Evolutionary conservation across 148 eudicot species (phyloP).

Genomic region (Amaranthus palmeri): DNA sequence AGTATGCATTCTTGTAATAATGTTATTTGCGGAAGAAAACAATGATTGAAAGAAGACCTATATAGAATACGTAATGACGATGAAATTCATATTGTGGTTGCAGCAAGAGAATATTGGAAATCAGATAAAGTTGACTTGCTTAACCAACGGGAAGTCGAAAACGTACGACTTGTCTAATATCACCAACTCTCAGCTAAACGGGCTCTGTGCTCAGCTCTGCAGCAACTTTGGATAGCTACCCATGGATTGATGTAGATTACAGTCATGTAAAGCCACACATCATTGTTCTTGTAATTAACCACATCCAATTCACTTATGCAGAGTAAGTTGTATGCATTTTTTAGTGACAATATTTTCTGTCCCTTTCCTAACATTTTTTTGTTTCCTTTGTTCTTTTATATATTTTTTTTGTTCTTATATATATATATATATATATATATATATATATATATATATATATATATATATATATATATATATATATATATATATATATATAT

Average conservation of each 20-base stretch:
- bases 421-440: too few relatives aligned
- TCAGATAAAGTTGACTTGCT: constrained; percentile 65
- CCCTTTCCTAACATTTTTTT: too few relatives aligned
- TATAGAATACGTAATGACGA: background rate
- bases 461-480: too few relatives aligned
- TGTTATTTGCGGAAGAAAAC: background rate
- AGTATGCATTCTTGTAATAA: too few relatives aligned
- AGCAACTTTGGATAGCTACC: constrained; percentile 10
- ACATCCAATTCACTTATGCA: too few relatives aligned
- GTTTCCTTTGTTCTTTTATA: too few relatives aligned
- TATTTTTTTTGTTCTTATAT: too few relatives aligned
- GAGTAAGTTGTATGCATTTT: too few relatives aligned
- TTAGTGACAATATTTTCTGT: too few relatives aligned
- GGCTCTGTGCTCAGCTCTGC: constrained; percentile 66
- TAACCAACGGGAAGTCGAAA: constrained; percentile 43
- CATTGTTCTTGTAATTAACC: background rate
- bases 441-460: too few relatives aligned
- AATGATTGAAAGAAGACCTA: background rate
- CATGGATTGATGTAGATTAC: background rate
- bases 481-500: too few relatives aligned
- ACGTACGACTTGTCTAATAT: constrained; percentile 49
- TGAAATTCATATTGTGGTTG: constrained; percentile 9
- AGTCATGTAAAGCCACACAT: constrained; percentile 1
- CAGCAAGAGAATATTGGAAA: constrained; percentile 54
- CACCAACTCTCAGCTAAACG: constrained; percentile 51